Conservation (phyloP, 177 flowering plant species). For the Tripterygium wilfordii region DNA sequence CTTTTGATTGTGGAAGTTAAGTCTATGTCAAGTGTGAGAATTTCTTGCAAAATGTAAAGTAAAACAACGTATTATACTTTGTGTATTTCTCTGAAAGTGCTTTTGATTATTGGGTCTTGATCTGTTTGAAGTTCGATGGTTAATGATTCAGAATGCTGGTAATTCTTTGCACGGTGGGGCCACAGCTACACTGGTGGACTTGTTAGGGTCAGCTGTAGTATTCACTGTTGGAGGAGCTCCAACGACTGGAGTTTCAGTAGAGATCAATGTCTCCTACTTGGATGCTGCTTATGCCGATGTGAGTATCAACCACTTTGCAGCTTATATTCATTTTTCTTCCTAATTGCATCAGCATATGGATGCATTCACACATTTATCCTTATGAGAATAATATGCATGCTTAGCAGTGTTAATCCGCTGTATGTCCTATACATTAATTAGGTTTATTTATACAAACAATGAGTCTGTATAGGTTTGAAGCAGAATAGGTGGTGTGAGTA, state of each 20-base stretch:
- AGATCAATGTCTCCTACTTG: conserved; percentile 70
- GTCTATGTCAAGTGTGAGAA: too few species aligned
- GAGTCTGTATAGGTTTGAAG: too few species aligned
- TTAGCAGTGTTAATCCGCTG: too few species aligned
- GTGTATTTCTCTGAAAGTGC: too few species aligned
- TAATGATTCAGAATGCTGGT: conserved; percentile 36
- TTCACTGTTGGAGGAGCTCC: conserved; percentile 38
- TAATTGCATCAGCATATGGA: background rate
- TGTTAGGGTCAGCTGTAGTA: conserved; percentile 59
- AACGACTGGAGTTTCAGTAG: conserved; percentile 55
- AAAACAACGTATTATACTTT: too few species aligned
- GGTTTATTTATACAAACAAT: too few species aligned
- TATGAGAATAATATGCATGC: too few species aligned
- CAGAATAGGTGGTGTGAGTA: too few species aligned
- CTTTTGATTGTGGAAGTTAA: too few species aligned
- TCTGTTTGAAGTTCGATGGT: background rate
- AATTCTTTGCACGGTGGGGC: conserved; percentile 80
- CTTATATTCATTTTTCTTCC: background rate
- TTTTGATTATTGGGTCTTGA: background rate
- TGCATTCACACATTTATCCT: too few species aligned
- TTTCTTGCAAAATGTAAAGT: too few species aligned
- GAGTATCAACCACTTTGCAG: conserved; percentile 12
- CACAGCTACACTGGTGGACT: conserved; percentile 60
- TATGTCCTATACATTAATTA: too few species aligned
- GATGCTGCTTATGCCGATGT: conserved; percentile 60